phyloP scores from a whole-genome alignment of 805 yeast genomes.

The Diddensiella caesifluorescens region DNA sequence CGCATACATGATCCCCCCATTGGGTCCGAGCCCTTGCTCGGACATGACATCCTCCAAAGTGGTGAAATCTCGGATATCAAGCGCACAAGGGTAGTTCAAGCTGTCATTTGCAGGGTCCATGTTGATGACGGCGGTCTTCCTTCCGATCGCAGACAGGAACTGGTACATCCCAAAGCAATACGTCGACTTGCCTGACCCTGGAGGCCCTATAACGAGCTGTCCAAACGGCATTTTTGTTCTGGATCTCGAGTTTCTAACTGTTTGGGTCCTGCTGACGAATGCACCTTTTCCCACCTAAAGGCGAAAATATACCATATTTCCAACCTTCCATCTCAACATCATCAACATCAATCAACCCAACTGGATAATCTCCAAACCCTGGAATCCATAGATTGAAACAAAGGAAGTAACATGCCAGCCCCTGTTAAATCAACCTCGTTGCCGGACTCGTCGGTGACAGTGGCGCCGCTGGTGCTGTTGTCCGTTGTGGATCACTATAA shows the following conservation, averaged over 20 bases:
- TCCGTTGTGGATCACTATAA: constrained; percentile 95
- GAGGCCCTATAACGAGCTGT: constrained; percentile 94
- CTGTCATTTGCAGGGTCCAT: constrained; percentile 88
- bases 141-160: constrained; percentile 88
- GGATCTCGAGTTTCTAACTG: background rate
- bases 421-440: constrained; percentile 4
- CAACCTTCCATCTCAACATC: background rate
- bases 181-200: constrained; percentile 96
- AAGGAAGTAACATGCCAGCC: constrained; percentile 1
- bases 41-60: constrained; percentile 76
- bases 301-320: too few species aligned
- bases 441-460: constrained; percentile 50
- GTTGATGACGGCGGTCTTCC: constrained; percentile 78
- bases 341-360: background rate
- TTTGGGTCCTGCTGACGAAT: background rate
- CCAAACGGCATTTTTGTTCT: constrained; percentile 44
- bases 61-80: constrained; percentile 74
- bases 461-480: constrained; percentile 90
- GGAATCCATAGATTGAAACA: background rate
- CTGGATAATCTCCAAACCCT: background rate
- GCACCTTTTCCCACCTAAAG: background rate
- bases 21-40: constrained; percentile 68
- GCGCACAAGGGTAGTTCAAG: constrained; percentile 61
- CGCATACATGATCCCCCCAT: constrained; percentile 89
- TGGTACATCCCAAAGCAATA: constrained; percentile 89